A percentile compares a stretch with the other conserved stretches of the same genome.
Evolutionary conservation across 2,329 filamentous ascomycete species (phyloP).

Genomic region (Emergomyces orientalis): DNA sequence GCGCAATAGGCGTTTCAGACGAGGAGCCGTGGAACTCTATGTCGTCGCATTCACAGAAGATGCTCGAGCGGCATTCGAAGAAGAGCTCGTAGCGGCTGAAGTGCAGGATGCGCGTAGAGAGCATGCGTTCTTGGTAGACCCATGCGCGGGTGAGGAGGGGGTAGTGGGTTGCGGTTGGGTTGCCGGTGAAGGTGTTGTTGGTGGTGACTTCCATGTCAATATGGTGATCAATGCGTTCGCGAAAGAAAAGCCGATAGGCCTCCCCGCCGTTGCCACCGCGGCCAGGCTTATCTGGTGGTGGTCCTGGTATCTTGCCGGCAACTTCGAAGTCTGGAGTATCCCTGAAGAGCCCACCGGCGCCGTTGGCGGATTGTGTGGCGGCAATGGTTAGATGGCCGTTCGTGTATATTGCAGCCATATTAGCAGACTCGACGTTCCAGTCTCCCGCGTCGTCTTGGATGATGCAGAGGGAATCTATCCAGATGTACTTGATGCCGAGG

Average conservation of each 20-base stretch:
- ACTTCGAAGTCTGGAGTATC: conserved; percentile 1
- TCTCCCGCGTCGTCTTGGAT: conserved; percentile 1
- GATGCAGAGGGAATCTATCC: conserved; percentile 6
- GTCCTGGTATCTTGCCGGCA: background rate
- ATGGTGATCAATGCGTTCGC: conserved; percentile 3
- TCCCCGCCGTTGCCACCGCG: background rate
- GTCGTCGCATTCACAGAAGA: background rate
- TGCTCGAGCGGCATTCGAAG: background rate
- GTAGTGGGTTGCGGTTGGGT: background rate
- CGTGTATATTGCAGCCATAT: conserved; percentile 2
- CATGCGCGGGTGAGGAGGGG: conserved; percentile 3
- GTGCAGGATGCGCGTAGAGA: conserved; percentile 1
- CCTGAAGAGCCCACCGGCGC: background rate
- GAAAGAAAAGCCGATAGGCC: conserved; percentile 4
- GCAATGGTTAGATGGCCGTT: conserved; percentile 3
- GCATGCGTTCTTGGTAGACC: conserved; percentile 5
- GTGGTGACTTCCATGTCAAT: background rate
- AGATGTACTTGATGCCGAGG: conserved; percentile 1
- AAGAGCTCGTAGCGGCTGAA: background rate
- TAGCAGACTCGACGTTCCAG: background rate
- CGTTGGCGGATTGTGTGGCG: conserved; percentile 1
- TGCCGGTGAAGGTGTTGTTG: background rate
- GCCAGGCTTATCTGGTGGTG: no score
- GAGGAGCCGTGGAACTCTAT: conserved; percentile 5
- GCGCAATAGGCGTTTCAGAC: background rate